Evolutionary conservation across 768 basidiomycete species (phyloP).

Genomic region (Favolaschia claudopus): DNA sequence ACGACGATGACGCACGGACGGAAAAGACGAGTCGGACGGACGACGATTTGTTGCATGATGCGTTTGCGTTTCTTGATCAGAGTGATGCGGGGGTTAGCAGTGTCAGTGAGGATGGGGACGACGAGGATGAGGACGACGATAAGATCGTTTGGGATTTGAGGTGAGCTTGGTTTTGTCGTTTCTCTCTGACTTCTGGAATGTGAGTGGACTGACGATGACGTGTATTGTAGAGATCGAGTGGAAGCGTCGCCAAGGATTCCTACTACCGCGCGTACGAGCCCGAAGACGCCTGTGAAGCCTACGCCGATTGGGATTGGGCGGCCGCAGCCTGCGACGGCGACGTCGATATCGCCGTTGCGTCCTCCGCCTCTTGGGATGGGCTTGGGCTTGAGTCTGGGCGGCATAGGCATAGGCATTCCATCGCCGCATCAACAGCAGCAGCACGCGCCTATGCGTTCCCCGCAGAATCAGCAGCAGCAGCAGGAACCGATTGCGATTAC

Average conservation of each 20-base stretch:
- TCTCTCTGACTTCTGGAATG: background rate
- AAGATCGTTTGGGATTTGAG: constrained; percentile 82
- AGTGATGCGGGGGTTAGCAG: constrained; percentile 51
- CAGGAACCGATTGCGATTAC: constrained; percentile 6
- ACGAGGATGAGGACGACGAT: constrained; percentile 56
- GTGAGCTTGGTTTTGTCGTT: constrained; percentile 37
- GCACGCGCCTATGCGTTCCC: too few species aligned
- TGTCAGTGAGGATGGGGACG: constrained; percentile 46
- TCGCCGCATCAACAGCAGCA: too few species aligned
- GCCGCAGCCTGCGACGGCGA: background rate
- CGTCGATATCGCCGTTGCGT: constrained; percentile 19
- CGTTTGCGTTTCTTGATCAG: constrained; percentile 60
- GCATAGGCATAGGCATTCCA: too few species aligned
- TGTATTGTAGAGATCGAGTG: background rate
- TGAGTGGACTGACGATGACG: too few species aligned
- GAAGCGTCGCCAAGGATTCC: background rate
- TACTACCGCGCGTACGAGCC: constrained; percentile 20
- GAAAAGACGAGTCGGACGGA: constrained; percentile 79
- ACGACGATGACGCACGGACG: constrained; percentile 67
- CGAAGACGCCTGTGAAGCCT: constrained; percentile 19
- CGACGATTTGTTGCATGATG: constrained; percentile 81
- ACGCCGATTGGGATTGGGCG: constrained; percentile 13
- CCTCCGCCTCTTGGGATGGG: too few species aligned
- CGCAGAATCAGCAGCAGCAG: too few species aligned
- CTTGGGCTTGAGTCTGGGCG: too few species aligned